Evolutionary conservation across 495 filamentous ascomycete genomes (phyloP), one percentile per base, ranked within the genome.

Genomic region (Hypoxylon lenormandii): DNA sequence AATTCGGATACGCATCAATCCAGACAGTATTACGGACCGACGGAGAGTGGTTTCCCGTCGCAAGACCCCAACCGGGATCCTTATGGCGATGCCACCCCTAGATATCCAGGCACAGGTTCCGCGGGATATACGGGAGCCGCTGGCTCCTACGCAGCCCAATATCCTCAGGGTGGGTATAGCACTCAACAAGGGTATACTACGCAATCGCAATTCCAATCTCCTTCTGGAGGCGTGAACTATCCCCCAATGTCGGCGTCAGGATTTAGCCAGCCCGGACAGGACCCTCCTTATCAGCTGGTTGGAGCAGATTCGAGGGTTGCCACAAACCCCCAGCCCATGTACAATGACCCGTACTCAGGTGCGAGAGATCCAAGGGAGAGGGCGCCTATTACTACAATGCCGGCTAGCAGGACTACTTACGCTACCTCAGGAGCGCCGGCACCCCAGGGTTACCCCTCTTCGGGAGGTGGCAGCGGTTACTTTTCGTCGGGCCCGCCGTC

Each of bases 11-110:
- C 81, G 8, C 83, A 85, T 72, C 78, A 82, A 58, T 76, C 78
- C 47, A 77, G 83, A 45, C 83, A 86, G 50, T 80, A 84, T 67
- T 80, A 81, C 69, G 83, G 83, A 22, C 82, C 82, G n/a, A 77
- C 75, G 23, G 75, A 76, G 26, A 46, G 50, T 40, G 70, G 60
- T 49, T 64, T 65, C 28, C 54, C 70, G 54, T 65, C 74, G 45
- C 69, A 43, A 54, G 64, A 63, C 54, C 47, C 66, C 43, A 68
- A 47, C 58, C 62, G 65, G 28, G 77, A 74, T 60, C 64, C 69
- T 3, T 77, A 73, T 69, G 67, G 71, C 65, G 71, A 72, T 68
- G 60, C 72, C 36, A 66, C 64, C 18, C 76, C 73, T 18, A 73
- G 76, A 67, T 79, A 79, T 54, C 77, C 77, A 65, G 77, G 77